phyloP scores from a whole-genome alignment of 148 eudicot species.

The Drosera capensis region DNA sequence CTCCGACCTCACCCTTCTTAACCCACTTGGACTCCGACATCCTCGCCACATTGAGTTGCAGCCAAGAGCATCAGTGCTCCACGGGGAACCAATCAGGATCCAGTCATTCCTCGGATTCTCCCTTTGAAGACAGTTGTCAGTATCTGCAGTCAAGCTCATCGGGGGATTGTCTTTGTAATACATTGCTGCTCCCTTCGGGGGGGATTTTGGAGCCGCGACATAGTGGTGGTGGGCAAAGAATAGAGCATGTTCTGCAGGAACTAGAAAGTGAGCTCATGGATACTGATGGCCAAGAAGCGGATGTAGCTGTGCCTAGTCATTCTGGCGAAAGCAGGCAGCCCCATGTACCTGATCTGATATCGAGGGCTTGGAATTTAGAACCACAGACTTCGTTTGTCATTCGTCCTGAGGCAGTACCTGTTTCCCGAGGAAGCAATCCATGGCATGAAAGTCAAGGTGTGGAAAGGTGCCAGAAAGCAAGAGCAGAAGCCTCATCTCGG shows the following conservation, averaged over 20 bases:
- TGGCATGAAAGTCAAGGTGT: constrained; percentile 11
- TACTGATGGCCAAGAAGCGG: constrained; percentile 28
- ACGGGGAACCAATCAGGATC: constrained; percentile 30
- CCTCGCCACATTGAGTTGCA: constrained; percentile 28
- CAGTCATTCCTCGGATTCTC: constrained; percentile 40
- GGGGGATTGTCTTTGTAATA: constrained; percentile 10
- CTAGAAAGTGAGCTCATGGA: constrained; percentile 70
- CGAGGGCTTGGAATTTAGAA: too few relatives aligned
- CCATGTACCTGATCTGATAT: too few relatives aligned
- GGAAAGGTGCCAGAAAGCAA: constrained; percentile 18
- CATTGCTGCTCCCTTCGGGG: constrained; percentile 3
- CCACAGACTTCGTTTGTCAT: too few relatives aligned
- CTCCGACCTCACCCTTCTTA: constrained; percentile 63
- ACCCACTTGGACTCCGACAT: constrained; percentile 35
- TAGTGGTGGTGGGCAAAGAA: constrained; percentile 18
- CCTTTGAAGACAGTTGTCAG: constrained; percentile 24
- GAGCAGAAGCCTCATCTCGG: constrained; percentile 8
- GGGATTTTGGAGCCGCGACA: constrained; percentile 11
- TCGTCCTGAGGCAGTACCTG: too few relatives aligned
- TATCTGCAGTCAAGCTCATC: constrained; percentile 25
- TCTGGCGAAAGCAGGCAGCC: too few relatives aligned
- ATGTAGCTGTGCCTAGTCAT: too few relatives aligned
- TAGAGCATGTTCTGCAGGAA: constrained; percentile 36
- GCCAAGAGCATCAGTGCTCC: constrained; percentile 42
- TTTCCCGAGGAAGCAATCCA: constrained; percentile 16